These are phyloP conservation scores for Trichothecium sympodiale DNA, from an alignment of 2,329 filamentous ascomycete species.

Conservation along the genomic window DNA sequence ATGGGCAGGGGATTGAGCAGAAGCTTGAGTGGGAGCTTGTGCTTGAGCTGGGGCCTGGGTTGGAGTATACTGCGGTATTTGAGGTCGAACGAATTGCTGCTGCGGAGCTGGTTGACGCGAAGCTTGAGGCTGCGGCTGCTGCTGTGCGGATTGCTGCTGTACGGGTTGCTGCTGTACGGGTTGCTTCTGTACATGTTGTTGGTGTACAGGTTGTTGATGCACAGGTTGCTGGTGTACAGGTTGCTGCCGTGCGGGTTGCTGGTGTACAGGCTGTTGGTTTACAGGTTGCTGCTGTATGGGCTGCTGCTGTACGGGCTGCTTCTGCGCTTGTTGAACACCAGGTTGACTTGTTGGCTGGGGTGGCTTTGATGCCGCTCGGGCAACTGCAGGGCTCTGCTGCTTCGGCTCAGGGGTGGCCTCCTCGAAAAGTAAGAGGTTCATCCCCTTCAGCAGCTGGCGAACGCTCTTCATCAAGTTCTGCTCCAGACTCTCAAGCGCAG, in stretches of 20 bases:
- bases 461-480: conserved; percentile 29
- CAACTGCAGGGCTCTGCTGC: conserved; percentile 12
- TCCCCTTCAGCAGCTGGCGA: conserved; percentile 24
- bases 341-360: not conserved
- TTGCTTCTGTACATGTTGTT: too few relatives aligned
- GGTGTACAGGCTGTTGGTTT: too few relatives aligned
- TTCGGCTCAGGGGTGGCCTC: conserved; percentile 9
- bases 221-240: not conserved
- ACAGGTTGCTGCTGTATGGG: not conserved
- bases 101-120: too few relatives aligned
- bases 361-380: conserved; percentile 6
- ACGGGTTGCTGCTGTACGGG: not conserved
- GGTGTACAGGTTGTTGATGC: not conserved
- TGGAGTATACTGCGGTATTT: too few relatives aligned
- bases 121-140: too few relatives aligned
- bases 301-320: not conserved
- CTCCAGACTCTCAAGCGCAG: conserved; percentile 27
- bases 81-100: too few relatives aligned
- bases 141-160: not conserved
- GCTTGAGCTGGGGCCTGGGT: too few relatives aligned
- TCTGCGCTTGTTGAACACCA: not conserved
- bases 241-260: not conserved
- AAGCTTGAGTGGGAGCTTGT: too few relatives aligned
- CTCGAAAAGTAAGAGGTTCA: conserved; percentile 18
- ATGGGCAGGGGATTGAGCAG: too few relatives aligned